Percentiles rank a stretch among this genome's conserved stretches.
Evolutionary conservation across 352 stramenopile genomes (phyloP).

Genomic region (Chrysophaeum taylorii): DNA sequence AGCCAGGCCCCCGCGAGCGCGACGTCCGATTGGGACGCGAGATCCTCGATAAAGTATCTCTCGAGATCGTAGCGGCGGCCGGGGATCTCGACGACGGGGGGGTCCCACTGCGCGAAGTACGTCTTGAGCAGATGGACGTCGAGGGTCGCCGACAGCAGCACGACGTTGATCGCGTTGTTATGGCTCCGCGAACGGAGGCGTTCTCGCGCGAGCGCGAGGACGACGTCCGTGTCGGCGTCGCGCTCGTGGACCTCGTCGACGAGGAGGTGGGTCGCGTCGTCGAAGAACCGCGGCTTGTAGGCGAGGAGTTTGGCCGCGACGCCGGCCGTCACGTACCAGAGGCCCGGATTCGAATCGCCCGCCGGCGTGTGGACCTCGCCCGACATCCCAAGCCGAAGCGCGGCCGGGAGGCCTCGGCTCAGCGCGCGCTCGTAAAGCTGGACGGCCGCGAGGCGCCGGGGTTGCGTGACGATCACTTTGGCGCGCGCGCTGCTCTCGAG

Average conservation of each 20-base stretch:
- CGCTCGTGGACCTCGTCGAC: constrained; percentile 78
- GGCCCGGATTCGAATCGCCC: no score
- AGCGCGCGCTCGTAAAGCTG: no score
- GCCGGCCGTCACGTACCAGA: neutral
- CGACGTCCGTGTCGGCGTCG: constrained; percentile 76
- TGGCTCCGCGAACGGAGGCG: constrained; percentile 17
- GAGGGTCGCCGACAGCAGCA: constrained; percentile 93
- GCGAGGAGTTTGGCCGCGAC: neutral
- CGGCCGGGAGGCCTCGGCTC: no score
- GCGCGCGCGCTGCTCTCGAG: constrained; percentile 32
- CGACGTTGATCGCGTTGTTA: constrained; percentile 53
- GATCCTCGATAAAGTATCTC: constrained; percentile 51
- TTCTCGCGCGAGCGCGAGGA: constrained; percentile 67
- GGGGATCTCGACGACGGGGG: constrained; percentile 54
- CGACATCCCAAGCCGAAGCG: no score
- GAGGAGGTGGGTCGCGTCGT: constrained; percentile 81
- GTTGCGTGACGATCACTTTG: neutral
- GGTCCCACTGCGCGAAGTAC: constrained; percentile 43
- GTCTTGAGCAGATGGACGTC: constrained; percentile 68
- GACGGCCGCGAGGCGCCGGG: no score
- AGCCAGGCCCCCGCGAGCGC: neutral
- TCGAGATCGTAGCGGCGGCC: constrained; percentile 51
- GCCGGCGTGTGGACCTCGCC: no score
- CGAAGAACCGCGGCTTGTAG: constrained; percentile 20
- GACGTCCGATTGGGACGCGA: constrained; percentile 14